These are phyloP conservation scores for Paracamarosporium sp. DNA, from an alignment of 2,329 filamentous ascomycete species.

Conservation along the genomic window DNA sequence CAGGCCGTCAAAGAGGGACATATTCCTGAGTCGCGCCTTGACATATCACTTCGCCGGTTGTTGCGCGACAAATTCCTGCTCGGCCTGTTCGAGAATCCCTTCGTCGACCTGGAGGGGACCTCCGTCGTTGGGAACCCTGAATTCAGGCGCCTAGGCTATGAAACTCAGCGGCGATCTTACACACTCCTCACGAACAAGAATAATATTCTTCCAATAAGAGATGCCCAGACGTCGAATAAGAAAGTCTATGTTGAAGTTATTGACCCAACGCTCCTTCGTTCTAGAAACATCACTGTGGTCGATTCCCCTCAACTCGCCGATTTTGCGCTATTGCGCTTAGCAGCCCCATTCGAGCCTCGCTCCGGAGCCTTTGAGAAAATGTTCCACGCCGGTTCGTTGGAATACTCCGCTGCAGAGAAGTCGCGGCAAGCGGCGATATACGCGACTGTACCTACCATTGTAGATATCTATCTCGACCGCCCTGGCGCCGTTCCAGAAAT, in stretches of 20 bases:
- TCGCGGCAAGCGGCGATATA: conserved; percentile 50
- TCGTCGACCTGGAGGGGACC: conserved; percentile 54
- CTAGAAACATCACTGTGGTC: conserved; percentile 43
- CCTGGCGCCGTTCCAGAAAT: conserved; percentile 54
- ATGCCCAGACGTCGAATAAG: conserved; percentile 6
- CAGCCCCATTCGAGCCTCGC: conserved; percentile 50
- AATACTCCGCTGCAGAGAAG: conserved; percentile 50
- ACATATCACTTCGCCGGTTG: conserved; percentile 55
- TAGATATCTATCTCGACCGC: conserved; percentile 55
- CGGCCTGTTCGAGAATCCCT: conserved; percentile 61
- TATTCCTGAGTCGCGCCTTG: conserved; percentile 53
- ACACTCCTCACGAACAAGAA: conserved; percentile 48
- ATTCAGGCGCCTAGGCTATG: conserved; percentile 48
- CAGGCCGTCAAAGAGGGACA: conserved; percentile 52
- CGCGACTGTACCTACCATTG: conserved; percentile 47
- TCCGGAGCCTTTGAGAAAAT: conserved; percentile 50
- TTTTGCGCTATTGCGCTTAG: conserved; percentile 49
- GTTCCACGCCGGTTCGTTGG: conserved; percentile 51
- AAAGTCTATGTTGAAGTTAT: conserved; percentile 48
- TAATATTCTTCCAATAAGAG: conserved; percentile 37
- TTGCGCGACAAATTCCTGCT: conserved; percentile 60
- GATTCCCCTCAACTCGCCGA: conserved; percentile 48
- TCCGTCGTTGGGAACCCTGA: conserved; percentile 55
- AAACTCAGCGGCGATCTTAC: conserved; percentile 46
- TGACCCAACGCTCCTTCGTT: conserved; percentile 39